Base-by-base conservation (phyloP, 352 stramenopile genomes). In the Globisporangium recalcitrans region DNA sequence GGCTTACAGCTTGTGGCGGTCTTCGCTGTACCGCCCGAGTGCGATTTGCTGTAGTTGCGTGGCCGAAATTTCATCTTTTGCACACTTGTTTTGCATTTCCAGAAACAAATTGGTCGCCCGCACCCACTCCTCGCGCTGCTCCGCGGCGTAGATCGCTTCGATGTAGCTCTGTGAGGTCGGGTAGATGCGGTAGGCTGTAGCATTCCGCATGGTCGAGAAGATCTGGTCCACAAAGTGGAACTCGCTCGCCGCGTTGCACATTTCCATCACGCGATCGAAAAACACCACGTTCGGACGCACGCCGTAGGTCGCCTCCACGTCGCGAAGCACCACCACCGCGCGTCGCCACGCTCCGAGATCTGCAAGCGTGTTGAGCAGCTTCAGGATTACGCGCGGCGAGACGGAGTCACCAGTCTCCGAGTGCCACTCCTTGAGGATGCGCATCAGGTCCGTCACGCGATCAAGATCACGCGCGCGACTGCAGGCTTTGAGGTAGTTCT, bases 111-210 rank as follows among this genome's bases (percentile, higher is more conserved):
- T 71, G 22, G 80, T 90, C 22, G 84, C 84, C 21, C 63, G 51
- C 9, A 80, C 71, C 84, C 84, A 93, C n/a, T 88, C 67, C 13
- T 85, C 79, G 22, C 65, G 68, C 60, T 90, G 72, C 58, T 93
- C 82, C 11, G 82, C 68, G 2, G 84, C 78, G 29, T 77, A 88
- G 60, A 93, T 91, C 11, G 67, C 72, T 75, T 93, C 72, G n/a
- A 91, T 78, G 48, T 88, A 91, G 58, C 78, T 88, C 59, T 78
- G 75, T 13, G 69, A 64, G 11, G 78, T 78, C 16, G 79, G 80
- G 49, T 60, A 71, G 9, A 90, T 64, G 3, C 69, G 77, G 47
- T 85, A 85, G 19, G 65, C 70, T 8, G 63, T 59, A 11, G 76
- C 54, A 55, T 78, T 72, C 32, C 88, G 71, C 79, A 93, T 90